phyloP scores from a whole-genome alignment of 192 early-diverging fungal genomes.

The Powellomyces hirtus region DNA sequence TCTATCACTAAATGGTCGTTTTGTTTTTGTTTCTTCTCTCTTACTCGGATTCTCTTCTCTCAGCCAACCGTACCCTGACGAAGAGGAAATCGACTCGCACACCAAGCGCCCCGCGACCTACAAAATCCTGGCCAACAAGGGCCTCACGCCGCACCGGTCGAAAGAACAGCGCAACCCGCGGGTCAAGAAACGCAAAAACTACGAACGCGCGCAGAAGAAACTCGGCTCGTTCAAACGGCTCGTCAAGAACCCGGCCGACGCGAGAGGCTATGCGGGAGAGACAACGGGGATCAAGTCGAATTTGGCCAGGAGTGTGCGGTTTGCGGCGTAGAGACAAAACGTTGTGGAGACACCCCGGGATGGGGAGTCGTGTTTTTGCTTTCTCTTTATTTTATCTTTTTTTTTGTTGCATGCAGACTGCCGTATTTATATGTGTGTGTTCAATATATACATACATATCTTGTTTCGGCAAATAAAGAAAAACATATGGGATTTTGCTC shows the following conservation, averaged over 20 bases:
- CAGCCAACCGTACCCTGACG: slow-evolving; percentile 20
- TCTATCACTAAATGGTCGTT: too few relatives aligned
- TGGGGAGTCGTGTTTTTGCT: too few relatives aligned
- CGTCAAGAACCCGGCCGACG: slow-evolving; percentile 44
- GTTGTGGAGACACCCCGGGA: too few relatives aligned
- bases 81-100: slow-evolving; percentile 48
- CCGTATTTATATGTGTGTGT: too few relatives aligned
- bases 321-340: slow-evolving; percentile 39
- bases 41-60: too few relatives aligned
- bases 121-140: slow-evolving; percentile 94
- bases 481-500: too few relatives aligned
- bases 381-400: too few relatives aligned
- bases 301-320: slow-evolving; percentile 77
- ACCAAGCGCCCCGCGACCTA: slow-evolving; percentile 79
- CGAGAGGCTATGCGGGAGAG: slow-evolving; percentile 84
- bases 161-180: slow-evolving; percentile 93
- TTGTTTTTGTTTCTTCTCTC: too few relatives aligned
- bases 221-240: slow-evolving; percentile 74
- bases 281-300: slow-evolving; percentile 88
- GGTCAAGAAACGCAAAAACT: slow-evolving; percentile 88
- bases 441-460: too few relatives aligned
- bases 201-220: slow-evolving; percentile 88
- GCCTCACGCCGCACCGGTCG: slow-evolving; percentile 85
- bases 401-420: too few relatives aligned
- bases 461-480: too few relatives aligned